Base-by-base conservation (phyloP, 2,329 filamentous ascomycete species). In the Colletotrichum theobromicola region DNA sequence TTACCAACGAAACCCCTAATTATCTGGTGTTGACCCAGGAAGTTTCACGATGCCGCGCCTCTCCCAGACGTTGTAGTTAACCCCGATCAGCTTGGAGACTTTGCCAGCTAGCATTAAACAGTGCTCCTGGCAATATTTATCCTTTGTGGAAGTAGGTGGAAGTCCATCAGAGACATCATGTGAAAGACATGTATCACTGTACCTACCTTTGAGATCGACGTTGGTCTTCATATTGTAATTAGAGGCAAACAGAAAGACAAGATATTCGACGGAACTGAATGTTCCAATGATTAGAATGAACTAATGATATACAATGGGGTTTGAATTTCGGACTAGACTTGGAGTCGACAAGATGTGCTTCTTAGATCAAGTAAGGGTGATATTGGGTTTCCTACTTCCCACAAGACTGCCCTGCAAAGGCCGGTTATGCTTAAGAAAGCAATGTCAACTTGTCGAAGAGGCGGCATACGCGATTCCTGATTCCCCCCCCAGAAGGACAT, bases 401-500 rank as follows among this genome's bases (percentile, higher is more conserved):
- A n/a, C n/a, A n/a, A n/a, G n/a, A n/a, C n/a, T n/a, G n/a, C n/a
- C n/a, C 1, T 46, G 1, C n/a, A 21, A 46, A 4, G 2, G 42
- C 42, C 7, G 2, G 7, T 46, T 0, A 3, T 46, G 10, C 13
- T 46, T 4, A 0, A 46, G 12, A 1, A 21, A 21, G 4, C 2
- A 3, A 46, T 2, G 7, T 46, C 0, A 46, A 10, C 3, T 4
- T 46, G n/a, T n/a, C n/a, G n/a, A n/a, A n/a, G n/a, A 7, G n/a
- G 7, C 10, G n/a, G 2, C 42, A 46, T n/a, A n/a, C 5, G 13
- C 0, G 42, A 5, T 46, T 46, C 10, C 3, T 0, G 42, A 13
- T 1, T 12, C 21, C 13, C 42, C 2, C 5, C 18, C 42, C 1
- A 1, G 3, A 0, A 46, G 18, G 18, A 46, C n/a, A 7, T 21